A percentile compares a stretch with the other conserved stretches of the same genome.
phyloP scores from a whole-genome alignment of 208 protist genomes.

The Leishmania mexicana region DNA sequence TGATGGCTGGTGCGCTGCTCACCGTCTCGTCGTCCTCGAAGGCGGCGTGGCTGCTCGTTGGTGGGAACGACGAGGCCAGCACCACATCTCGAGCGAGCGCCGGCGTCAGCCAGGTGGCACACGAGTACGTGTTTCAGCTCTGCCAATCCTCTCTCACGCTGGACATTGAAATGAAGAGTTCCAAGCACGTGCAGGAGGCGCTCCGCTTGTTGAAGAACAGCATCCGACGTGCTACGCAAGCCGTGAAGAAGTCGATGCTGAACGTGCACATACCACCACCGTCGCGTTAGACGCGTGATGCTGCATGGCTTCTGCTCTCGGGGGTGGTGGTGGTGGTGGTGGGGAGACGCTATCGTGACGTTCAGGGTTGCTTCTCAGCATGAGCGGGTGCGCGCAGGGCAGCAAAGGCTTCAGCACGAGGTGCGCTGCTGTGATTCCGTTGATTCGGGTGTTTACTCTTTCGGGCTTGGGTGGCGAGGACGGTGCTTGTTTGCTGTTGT shows the following conservation, averaged over 20 bases:
- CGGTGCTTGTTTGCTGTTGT: neutral
- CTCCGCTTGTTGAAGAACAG: slow-evolving; percentile 37
- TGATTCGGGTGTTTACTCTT: neutral
- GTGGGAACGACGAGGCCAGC: slow-evolving; percentile 23
- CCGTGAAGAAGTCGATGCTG: slow-evolving; percentile 50
- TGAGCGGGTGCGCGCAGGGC: neutral
- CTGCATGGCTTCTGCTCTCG: neutral
- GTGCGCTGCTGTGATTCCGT: neutral
- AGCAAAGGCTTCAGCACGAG: neutral
- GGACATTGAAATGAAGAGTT: slow-evolving; percentile 49
- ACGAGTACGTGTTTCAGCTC: slow-evolving; percentile 31
- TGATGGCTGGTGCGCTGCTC: slow-evolving; percentile 32
- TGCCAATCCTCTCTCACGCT: slow-evolving; percentile 33
- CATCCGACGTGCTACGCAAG: slow-evolving; percentile 40
- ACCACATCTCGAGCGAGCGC: slow-evolving; percentile 31
- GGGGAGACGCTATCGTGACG: neutral
- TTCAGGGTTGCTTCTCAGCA: neutral
- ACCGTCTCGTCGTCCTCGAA: slow-evolving; percentile 32
- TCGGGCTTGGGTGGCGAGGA: neutral
- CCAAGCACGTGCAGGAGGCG: slow-evolving; percentile 42
- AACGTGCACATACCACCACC: slow-evolving; percentile 18
- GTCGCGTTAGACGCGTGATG: neutral
- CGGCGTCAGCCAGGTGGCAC: slow-evolving; percentile 13
- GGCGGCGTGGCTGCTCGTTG: slow-evolving; percentile 18
- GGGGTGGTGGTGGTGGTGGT: too few species aligned